Base-by-base conservation (phyloP, 2,329 filamentous ascomycete genomes). In the Fusarium oligoseptatum region DNA sequence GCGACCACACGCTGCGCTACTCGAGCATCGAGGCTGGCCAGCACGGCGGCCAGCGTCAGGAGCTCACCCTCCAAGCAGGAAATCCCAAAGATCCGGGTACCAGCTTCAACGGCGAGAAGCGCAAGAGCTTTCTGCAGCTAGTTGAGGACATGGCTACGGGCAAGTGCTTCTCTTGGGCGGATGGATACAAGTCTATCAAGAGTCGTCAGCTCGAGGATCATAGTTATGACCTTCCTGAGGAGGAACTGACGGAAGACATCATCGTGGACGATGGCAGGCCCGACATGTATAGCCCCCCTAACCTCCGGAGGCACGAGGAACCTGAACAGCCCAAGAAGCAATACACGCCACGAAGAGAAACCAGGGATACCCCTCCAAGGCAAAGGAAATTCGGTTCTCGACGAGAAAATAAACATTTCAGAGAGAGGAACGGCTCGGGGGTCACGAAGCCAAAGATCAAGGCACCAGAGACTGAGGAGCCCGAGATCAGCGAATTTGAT, bases 21-120 rank as follows among this genome's bases (percentile, higher is more conserved):
- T 87, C 84, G 22, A 86, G 83, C 75, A 83, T 90, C 70, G 86
- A 90, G 70, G 87, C 84, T 6, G 88, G 88, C 0, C 83, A 84
- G 60, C 85, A 87, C 67, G 87, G 86, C 60, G 88, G 88, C 7
- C 85, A 85, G 14, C 83, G 87, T n/a, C 84, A 87, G 22, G 87
- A 89, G 76, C 78, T 91, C 27, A 84, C 82, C 2, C 82, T 91
- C 20, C 68, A 76, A 22, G 66, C 72, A 17, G 70, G 75, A 4
- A 55, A n/a, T 12, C 58, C 60, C 3, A 32, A 20, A 7, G 55
- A 52, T 1, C 8, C 36, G 0, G 45, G 20, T 1, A 8, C n/a
- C 6, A 45, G 56, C 20, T 74, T 76, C 41, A 39, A 43, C 20
- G 20, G 20, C 1, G 45, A 67, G 12, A 52, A 64, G 56, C 71